Base-by-base conservation (phyloP, 257 asterid genomes). In the Misopates orontium region DNA sequence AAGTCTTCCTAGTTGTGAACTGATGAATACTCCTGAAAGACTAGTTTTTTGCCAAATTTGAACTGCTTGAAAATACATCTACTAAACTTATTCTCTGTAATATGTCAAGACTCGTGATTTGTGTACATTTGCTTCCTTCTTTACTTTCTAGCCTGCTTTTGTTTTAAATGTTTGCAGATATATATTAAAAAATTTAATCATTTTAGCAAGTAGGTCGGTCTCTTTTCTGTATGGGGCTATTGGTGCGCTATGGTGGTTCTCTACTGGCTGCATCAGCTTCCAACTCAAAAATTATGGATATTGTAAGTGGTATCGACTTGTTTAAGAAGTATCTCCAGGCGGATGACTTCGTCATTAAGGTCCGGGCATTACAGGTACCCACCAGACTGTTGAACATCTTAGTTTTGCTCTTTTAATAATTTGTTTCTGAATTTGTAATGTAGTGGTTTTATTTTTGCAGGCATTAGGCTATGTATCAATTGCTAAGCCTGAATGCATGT, bases 201-300 rank as follows among this genome's bases (percentile, higher is more conserved):
- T 80, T 75, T 71, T 89, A 94, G 96, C 99, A 88, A 87, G 89
- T 94, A 62, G 96, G 96, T 39, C 87, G 97, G 31, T 94, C 96
- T 70, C 97, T 90, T 73, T 94, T 94, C 80, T 94, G 99, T 79
- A 82, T 94, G 80, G 99, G 99, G 76, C 76, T 94, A 85, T 85
- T 94, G 79, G 85, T 94, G 69, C 97, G 97, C 54, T 90, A 94
- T 71, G 94, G 99, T 56, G 83, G 84, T 77, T 69, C 91, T 59
- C 71, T 87, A 72, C 68, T 85, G 78, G 68, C 71, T 76, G 77
- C 82, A 53, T 78, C 80, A 60, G 77, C 79, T 75, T 83, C 89
- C 70, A 73, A 72, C 84, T 63, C 77, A 69, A 88, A 82, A 67
- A 82, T 54, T 78, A 70, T 82, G 62, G 92, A 87, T 76, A 85